phyloP scores from a whole-genome alignment of 192 early-diverging fungal genomes.

The Mortierella claussenii region DNA sequence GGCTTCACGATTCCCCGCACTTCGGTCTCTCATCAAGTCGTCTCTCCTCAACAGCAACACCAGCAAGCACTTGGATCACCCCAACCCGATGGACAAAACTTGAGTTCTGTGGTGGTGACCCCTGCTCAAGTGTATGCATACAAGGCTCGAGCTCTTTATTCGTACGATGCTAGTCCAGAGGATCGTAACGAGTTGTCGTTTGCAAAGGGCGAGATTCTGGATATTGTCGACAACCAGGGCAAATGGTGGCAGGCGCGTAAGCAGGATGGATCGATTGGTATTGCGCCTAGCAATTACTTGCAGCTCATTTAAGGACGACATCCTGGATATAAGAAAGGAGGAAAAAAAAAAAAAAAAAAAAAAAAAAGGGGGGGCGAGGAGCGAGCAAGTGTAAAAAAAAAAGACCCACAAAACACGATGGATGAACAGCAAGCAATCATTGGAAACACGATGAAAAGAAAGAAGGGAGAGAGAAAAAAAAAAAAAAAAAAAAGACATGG shows the following conservation, averaged over 20 bases:
- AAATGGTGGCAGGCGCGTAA: conserved; percentile 98
- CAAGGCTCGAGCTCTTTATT: conserved; percentile 76
- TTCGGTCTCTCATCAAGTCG: background rate
- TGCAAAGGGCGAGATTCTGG: conserved; percentile 85
- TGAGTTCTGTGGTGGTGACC: conserved; percentile 49
- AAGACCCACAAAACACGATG: too few relatives aligned
- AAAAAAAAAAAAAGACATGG: too few relatives aligned
- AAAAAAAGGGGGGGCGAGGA: too few relatives aligned
- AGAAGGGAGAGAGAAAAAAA: too few relatives aligned
- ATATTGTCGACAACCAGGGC: conserved; percentile 89
- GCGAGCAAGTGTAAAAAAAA: too few relatives aligned
- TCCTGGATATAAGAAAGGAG: too few relatives aligned
- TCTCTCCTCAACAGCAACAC: conserved; percentile 11
- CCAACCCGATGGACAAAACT: conserved; percentile 14
- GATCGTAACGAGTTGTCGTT: conserved; percentile 94
- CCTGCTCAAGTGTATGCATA: conserved; percentile 60
- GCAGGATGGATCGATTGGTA: conserved; percentile 84
- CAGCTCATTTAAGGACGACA: conserved; percentile 33
- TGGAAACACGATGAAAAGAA: too few relatives aligned
- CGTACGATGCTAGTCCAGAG: conserved; percentile 87
- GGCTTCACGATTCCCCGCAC: conserved; percentile 40
- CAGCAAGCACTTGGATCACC: too few relatives aligned
- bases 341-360: too few relatives aligned
- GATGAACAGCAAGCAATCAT: too few relatives aligned
- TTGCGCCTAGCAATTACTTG: conserved; percentile 89